Evolutionary conservation across 2,329 filamentous ascomycete genomes (phyloP).

Genomic region (Huntiella moniliformis): DNA sequence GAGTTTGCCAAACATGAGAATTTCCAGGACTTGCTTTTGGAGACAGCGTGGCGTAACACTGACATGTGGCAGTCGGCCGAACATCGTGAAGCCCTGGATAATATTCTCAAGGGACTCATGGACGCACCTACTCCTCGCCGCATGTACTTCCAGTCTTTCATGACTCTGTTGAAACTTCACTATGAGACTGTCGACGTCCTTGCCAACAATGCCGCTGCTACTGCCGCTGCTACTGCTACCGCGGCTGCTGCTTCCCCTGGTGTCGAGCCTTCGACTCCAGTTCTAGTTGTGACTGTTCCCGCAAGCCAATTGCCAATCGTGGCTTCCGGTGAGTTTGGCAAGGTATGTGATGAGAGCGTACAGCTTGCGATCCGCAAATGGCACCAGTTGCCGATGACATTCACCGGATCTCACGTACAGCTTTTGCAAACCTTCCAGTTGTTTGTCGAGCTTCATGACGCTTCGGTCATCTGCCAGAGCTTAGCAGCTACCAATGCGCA

Average conservation of each 20-base stretch:
- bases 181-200: slow-evolving; percentile 9
- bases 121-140: slow-evolving; percentile 87
- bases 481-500: slow-evolving; percentile 63
- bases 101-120: slow-evolving; percentile 89
- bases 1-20: slow-evolving; percentile 99
- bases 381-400: slow-evolving; percentile 87
- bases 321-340: slow-evolving; percentile 55
- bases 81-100: slow-evolving; percentile 76
- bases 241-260: neutral
- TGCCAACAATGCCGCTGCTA: slow-evolving; percentile 52
- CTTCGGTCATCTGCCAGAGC: slow-evolving; percentile 88
- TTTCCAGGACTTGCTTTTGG: slow-evolving; percentile 84
- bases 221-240: slow-evolving; percentile 14
- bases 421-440: slow-evolving; percentile 96
- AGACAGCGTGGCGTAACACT: slow-evolving; percentile 87
- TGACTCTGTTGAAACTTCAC: slow-evolving; percentile 86
- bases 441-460: slow-evolving; percentile 90
- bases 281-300: neutral
- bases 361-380: slow-evolving; percentile 95
- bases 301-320: slow-evolving; percentile 9
- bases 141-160: slow-evolving; percentile 96
- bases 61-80: slow-evolving; percentile 85
- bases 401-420: slow-evolving; percentile 89
- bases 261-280: neutral
- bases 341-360: slow-evolving; percentile 88